Conservation (phyloP, 2,329 filamentous ascomycete genomes). For the Sarocladium kiliense region DNA sequence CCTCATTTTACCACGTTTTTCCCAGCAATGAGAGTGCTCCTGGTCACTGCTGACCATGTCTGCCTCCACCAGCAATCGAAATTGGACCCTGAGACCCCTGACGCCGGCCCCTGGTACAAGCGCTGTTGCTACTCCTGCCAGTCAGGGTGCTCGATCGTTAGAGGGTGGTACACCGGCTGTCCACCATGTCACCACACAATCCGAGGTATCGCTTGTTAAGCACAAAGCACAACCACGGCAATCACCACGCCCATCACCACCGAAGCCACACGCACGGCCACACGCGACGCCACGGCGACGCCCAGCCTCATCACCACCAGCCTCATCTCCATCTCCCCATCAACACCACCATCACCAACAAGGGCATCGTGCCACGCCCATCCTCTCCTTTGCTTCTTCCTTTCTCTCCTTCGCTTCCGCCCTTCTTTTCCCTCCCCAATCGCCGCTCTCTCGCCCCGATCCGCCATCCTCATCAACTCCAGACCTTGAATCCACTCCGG, state of each 20-base stretch:
- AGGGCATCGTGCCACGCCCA: neutral
- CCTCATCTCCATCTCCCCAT: conserved; percentile 4
- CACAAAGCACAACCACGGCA: neutral
- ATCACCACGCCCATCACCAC: neutral
- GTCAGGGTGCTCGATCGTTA: neutral
- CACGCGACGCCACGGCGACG: neutral
- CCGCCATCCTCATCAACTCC: conserved; percentile 1
- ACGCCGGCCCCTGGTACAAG: neutral
- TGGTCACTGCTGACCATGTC: neutral
- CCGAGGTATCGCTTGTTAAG: neutral
- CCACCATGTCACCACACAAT: neutral
- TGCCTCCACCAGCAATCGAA: conserved; percentile 5
- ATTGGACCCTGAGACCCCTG: conserved; percentile 8
- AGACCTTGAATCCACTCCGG: conserved; percentile 1
- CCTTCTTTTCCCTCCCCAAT: conserved; percentile 9
- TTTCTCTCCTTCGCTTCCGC: conserved; percentile 9
- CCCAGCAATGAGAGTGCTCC: neutral
- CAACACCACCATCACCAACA: conserved; percentile 6
- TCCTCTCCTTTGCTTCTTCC: conserved; percentile 10
- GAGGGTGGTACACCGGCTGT: neutral
- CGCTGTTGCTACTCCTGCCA: neutral
- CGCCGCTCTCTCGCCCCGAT: neutral
- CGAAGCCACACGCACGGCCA: neutral
- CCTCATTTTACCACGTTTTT: neutral
- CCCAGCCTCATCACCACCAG: neutral